Base-by-base conservation (phyloP, 225 moss, liverwort and hornwort species). In the Marchantia paleacea region DNA sequence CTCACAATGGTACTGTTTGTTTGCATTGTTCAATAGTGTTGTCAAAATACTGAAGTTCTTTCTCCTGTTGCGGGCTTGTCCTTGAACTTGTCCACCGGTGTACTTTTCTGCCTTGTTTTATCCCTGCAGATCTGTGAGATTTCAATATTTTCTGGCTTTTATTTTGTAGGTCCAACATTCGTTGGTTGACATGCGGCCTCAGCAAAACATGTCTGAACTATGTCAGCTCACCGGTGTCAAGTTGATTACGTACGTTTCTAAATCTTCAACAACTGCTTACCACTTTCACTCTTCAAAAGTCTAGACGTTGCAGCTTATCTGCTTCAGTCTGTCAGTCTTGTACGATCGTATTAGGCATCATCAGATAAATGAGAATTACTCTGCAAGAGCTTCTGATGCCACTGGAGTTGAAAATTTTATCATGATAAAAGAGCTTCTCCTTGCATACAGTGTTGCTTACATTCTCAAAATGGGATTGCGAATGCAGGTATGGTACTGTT, bases 401-500 rank as follows among this genome's bases (percentile, higher is more conserved):
- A 2, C 28, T 20, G 12, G n/a, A 51, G 72, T 10, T 12, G n/a
- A 72, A 22, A 8, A 24, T 24, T 47, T 51, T 66, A 10, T 28
- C 20, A 16, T 22, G 8, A 18, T 60, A 5, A 60, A 7, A 60
- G 22, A 20, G 39, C 39, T 39, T 60, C 20, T 20, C 18, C 15
- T 19, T 60, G 60, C 15, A 10, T 66, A 29, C 4, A 19, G 11
- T 4, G 66, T 66, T 12, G 66, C 66, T 28, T 28, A 24, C 72
- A 12, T 72, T 7, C 50, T 19, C n/a, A n/a, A n/a, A 15, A 19
- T n/a, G 28, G 25, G 55, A 75, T 62, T 39, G 11, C 11, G 47
- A 77, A 57, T 73, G 74, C 87, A 89, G 89, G 72, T 89, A 89
- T 76, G 89, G 89, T 7, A 89, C 89, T 31, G 89, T 89, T 4